Base-by-base conservation (phyloP, 768 basidiomycete genomes). In the Tubosaeta brunneosetosa region DNA sequence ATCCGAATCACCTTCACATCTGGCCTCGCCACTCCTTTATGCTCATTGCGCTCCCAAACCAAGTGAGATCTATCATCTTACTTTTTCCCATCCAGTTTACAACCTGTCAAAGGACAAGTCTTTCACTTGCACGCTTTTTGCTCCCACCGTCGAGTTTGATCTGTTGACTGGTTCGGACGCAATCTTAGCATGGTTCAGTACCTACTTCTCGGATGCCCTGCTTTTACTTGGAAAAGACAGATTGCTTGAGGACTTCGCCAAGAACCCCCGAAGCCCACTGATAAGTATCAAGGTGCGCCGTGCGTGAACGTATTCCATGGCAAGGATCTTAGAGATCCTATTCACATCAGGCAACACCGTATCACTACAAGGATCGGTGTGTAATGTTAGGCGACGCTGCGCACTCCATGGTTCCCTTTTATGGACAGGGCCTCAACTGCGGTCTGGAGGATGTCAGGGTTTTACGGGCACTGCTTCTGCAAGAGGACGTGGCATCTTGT, bases 11-110 rank as follows among this genome's bases (percentile, higher is more conserved):
- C 71, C 85, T 99, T 61, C 95, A 99, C 74, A 97, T 99, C 64
- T 99, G 95, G 95, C 97, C 95, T 59, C 88, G 95, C 66, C 91
- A 94, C 71, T 91, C 93, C 44, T 98, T 98, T 79, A 99, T 99
- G 95, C 83, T 99, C 63, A 97, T 99, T 64, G 95, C 93, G 19
- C 84, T 99, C 52, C 94, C 95, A 60, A 99, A 99, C 77, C 86
- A 90, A 80, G 95, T 95, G 73, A 73, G 62, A 38, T 41, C 27
- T 44, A 51, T 60, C 40, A 11, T 63, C 56, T 55, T 59, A 42
- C 49, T 50, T 49, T 67, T 64, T 64, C 69, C 66, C 62, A 54
- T 55, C 52, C 58, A 26, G 43, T 55, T 64, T 54, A 64, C 48
- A 50, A 51, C 53, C 27, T 58, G 59, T 56, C 55, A 70, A 44